Evolutionary conservation across 495 filamentous ascomycete species (phyloP), one percentile per base, ranked within the genome.

Genomic region (Penicillium steckii): DNA sequence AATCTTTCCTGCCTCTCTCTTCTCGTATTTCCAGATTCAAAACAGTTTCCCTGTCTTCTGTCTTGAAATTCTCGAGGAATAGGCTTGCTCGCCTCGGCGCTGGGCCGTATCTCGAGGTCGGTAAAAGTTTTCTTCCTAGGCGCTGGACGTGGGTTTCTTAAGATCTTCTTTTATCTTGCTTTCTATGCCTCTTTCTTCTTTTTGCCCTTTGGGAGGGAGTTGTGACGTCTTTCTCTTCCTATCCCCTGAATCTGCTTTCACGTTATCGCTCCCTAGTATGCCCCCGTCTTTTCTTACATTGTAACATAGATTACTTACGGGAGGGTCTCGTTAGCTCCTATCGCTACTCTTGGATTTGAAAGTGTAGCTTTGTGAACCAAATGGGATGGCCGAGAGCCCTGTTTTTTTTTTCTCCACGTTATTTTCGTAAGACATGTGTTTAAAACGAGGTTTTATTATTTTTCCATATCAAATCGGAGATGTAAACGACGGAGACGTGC

Each of bases 281-380:
- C 25, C 42, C 8, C n/a, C 33, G 35, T 35, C 42, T 33, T 62
- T 40, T 50, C 32, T 53, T 53, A 48, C 40, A 32, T 51, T 70
- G 65, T 70, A 67, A 70, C 61, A 70, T 73, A 73, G 68, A 63
- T 65, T 73, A 60, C 65, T 68, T 65, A 56, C 61, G 63, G 57
- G 62, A 58, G 19, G 52, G 43, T 41, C 13, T 44, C 17, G 21
- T 15, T 17, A 22, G 50, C 21, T 44, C 9, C 23, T 27, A 23
- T 15, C 24, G 25, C 22, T 44, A 48, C 32, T 50, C 25, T 37
- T 56, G 19, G 17, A 25, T 42, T 26, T 29, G 18, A 9, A 50
- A 17, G 44, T 46, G 18, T 38, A 52, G 50, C 21, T 10, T 8
- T 15, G 38, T 33, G n/a, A 41, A 54, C 41, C 41, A 8, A 58